Conservation (phyloP, 208 protist species). For the Acanthamoeba castellanii region DNA sequence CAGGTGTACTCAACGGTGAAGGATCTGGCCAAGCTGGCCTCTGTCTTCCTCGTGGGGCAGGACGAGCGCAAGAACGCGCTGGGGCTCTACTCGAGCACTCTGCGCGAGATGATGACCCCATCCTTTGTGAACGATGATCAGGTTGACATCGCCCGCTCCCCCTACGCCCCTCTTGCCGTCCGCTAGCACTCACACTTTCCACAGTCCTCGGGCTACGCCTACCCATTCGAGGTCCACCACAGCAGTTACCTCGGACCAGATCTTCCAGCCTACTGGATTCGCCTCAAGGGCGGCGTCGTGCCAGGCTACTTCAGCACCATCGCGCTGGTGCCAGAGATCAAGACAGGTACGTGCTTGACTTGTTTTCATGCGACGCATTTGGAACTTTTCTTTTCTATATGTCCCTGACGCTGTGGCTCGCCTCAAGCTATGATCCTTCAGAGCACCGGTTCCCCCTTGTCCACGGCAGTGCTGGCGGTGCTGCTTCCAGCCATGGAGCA, state of each 20-base stretch:
- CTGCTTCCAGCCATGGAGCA: background rate
- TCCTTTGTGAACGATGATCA: slow-evolving; percentile 17
- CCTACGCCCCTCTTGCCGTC: too few relatives aligned
- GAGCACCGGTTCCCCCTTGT: background rate
- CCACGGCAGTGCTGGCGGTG: background rate
- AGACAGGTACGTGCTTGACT: background rate
- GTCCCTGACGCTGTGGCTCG: too few relatives aligned
- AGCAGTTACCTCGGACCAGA: background rate
- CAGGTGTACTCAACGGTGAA: background rate
- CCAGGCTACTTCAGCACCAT: slow-evolving; percentile 19
- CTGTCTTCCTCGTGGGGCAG: background rate
- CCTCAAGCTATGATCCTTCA: background rate
- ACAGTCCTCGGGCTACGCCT: background rate
- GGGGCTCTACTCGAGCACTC: background rate
- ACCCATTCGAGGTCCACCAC: slow-evolving; percentile 58
- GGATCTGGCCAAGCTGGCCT: slow-evolving; percentile 42
- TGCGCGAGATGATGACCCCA: slow-evolving; percentile 31
- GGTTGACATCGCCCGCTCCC: too few relatives aligned
- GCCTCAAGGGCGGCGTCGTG: background rate
- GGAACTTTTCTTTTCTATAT: too few relatives aligned
- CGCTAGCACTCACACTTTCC: too few relatives aligned
- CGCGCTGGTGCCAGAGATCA: slow-evolving; percentile 4
- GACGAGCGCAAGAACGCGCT: background rate
- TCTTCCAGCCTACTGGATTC: background rate
- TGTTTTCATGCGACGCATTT: too few relatives aligned